A percentile compares a stretch with the other conserved stretches of the same genome.
phyloP scores from a whole-genome alignment of 1,284 basidiomycete species.

The Grifola frondosa region DNA sequence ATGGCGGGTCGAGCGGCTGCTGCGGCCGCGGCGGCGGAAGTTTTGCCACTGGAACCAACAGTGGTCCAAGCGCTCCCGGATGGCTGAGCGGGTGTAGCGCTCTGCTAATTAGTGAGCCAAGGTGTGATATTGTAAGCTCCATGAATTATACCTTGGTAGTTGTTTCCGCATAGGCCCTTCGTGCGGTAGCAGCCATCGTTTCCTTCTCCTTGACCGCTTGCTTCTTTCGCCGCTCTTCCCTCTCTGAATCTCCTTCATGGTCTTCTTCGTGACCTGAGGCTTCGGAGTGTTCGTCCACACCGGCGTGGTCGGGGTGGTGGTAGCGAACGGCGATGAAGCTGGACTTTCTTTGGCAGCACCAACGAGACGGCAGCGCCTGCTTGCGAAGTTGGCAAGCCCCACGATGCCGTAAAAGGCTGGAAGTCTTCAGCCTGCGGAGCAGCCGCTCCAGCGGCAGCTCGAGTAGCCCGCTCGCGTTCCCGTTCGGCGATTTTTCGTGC shows the following conservation, averaged over 20 bases:
- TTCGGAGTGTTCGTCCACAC: constrained; percentile 71
- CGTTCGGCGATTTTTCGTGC: constrained; percentile 68
- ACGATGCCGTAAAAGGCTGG: constrained; percentile 66
- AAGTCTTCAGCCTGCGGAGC: constrained; percentile 48
- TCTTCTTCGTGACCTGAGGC: constrained; percentile 72
- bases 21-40: constrained; percentile 29
- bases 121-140: too few species aligned
- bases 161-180: constrained; percentile 79
- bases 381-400: constrained; percentile 78
- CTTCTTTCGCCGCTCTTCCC: constrained; percentile 87
- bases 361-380: constrained; percentile 51
- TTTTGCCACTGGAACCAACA: constrained; percentile 78
- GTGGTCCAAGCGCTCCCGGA: constrained; percentile 78
- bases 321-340: constrained; percentile 29
- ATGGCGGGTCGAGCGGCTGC: constrained; percentile 28
- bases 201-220: constrained; percentile 59
- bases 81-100: constrained; percentile 25
- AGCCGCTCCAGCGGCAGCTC: constrained; percentile 42
- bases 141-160: constrained; percentile 60
- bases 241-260: constrained; percentile 98
- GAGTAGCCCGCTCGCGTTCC: constrained; percentile 60
- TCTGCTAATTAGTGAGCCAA: constrained; percentile 8
- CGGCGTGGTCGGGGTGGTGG: constrained; percentile 39
- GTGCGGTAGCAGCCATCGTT: constrained; percentile 50
- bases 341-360: constrained; percentile 46